These are phyloP conservation scores for Xylaria scruposa DNA, from an alignment of 495 filamentous ascomycete species.

Conservation along the genomic window DNA sequence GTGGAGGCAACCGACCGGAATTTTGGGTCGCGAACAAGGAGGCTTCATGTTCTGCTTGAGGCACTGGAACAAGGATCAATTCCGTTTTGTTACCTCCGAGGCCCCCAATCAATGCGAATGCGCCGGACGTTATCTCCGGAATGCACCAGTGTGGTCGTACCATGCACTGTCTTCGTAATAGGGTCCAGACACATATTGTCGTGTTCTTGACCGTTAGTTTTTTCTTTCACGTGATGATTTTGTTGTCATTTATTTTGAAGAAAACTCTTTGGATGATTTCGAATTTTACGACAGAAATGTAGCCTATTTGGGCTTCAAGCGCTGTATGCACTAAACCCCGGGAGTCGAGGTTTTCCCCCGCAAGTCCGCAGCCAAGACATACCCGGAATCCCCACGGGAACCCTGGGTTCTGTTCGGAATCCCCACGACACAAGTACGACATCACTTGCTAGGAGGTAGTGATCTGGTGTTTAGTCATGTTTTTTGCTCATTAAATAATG, in stretches of 20 bases:
- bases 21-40: background rate
- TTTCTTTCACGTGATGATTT: too few species aligned
- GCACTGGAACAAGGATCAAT: background rate
- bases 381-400: slow-evolving; percentile 10
- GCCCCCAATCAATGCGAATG: background rate
- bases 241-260: too few species aligned
- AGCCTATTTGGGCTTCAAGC: background rate
- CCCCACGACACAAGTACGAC: background rate
- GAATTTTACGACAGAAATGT: background rate
- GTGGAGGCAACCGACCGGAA: background rate
- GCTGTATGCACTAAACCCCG: too few species aligned
- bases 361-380: slow-evolving; percentile 10
- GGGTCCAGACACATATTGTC: too few species aligned
- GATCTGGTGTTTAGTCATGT: background rate
- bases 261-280: too few species aligned
- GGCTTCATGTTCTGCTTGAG: background rate
- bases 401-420: background rate
- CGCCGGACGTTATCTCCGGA: background rate
- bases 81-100: too few species aligned
- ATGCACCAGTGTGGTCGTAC: background rate
- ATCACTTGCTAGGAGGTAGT: background rate
- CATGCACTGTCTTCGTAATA: background rate
- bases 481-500: background rate
- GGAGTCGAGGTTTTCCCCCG: too few species aligned
- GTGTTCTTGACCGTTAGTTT: background rate